Evolutionary conservation across 202 grass and related monocot genomes (phyloP).

Genomic region (Zoysia matrella): DNA sequence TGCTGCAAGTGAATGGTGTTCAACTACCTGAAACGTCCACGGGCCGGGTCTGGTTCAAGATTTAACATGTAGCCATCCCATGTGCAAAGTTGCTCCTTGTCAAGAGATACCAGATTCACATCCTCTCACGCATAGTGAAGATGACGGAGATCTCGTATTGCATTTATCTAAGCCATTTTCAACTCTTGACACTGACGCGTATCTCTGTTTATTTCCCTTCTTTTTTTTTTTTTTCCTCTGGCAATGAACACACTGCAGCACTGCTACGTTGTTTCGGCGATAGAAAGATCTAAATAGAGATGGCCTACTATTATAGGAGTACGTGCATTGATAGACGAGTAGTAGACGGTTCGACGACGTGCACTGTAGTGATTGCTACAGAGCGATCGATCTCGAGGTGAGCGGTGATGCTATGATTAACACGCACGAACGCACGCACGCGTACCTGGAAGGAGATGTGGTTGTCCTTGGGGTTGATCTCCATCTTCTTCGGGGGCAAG

Average conservation of each 20-base stretch:
- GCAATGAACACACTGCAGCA: too few relatives aligned
- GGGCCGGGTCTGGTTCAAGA: too few relatives aligned
- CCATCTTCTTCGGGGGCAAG: constrained; percentile 59
- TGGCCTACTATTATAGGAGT: too few relatives aligned
- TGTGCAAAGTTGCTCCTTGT: too few relatives aligned
- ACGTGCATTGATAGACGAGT: too few relatives aligned
- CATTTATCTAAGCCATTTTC: background rate
- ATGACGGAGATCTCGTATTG: background rate
- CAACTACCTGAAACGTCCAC: too few relatives aligned
- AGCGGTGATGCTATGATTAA: background rate
- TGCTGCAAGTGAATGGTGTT: too few relatives aligned
- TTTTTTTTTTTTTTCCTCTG: background rate
- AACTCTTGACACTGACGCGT: background rate
- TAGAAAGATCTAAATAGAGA: background rate
- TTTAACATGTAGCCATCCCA: too few relatives aligned
- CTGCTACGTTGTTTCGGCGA: background rate
- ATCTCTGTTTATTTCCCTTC: background rate
- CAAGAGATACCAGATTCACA: background rate
- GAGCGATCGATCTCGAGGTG: too few relatives aligned
- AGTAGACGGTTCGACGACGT: too few relatives aligned
- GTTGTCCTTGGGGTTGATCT: constrained; percentile 93
- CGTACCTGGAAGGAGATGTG: constrained; percentile 96
- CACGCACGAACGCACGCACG: too few relatives aligned
- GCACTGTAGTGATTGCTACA: too few relatives aligned
- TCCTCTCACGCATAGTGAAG: background rate